phyloP scores from a whole-genome alignment of 768 basidiomycete genomes.

The Auriscalpium orientale region DNA sequence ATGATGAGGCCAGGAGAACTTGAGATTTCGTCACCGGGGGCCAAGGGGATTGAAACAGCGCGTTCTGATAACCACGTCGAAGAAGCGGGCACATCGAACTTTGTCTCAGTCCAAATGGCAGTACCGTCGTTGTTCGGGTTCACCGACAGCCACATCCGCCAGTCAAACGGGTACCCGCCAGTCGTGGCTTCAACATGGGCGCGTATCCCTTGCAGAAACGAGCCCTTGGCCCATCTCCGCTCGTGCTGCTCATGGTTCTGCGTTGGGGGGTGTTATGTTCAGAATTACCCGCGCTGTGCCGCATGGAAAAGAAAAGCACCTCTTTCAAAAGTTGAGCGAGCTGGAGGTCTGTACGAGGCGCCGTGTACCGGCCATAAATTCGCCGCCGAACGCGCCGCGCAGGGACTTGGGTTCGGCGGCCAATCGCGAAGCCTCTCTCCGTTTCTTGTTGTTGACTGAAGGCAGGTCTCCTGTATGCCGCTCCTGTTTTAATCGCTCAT shows the following conservation, averaged over 20 bases:
- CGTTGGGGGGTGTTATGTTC: background rate
- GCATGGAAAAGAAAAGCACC: constrained; percentile 32
- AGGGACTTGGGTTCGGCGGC: constrained; percentile 16
- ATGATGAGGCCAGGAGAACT: constrained; percentile 54
- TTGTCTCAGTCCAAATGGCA: constrained; percentile 73
- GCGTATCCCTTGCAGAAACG: constrained; percentile 50
- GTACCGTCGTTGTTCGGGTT: constrained; percentile 69
- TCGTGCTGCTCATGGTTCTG: constrained; percentile 71
- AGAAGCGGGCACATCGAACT: constrained; percentile 62
- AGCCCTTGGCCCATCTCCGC: constrained; percentile 65
- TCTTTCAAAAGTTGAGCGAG: constrained; percentile 60
- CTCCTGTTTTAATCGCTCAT: constrained; percentile 36
- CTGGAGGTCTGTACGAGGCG: constrained; percentile 55
- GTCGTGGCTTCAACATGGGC: constrained; percentile 28
- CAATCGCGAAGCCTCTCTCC: constrained; percentile 13
- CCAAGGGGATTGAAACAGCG: constrained; percentile 54
- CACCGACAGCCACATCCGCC: constrained; percentile 68
- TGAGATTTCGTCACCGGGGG: constrained; percentile 16
- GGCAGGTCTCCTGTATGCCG: constrained; percentile 24
- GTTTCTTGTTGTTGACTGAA: constrained; percentile 17
- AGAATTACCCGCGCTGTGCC: background rate
- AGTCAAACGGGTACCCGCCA: constrained; percentile 29
- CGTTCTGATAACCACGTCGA: constrained; percentile 54
- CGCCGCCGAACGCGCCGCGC: constrained; percentile 29
- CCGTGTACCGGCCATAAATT: constrained; percentile 36